phyloP scores from a whole-genome alignment of 2,329 filamentous ascomycete species.

The Periconia sp. region DNA sequence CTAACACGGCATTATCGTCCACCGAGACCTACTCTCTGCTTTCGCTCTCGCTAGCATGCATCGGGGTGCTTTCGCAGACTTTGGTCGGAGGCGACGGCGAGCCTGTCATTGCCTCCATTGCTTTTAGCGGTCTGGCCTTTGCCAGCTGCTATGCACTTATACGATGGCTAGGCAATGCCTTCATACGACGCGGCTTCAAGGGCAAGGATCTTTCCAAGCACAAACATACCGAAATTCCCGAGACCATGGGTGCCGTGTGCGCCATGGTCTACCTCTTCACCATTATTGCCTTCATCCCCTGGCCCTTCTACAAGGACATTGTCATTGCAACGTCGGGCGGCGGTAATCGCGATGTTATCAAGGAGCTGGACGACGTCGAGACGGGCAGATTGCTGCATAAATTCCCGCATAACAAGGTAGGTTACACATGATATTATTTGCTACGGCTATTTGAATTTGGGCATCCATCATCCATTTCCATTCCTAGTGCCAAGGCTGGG shows the following conservation, averaged over 20 bases:
- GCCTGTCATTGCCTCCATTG: conserved; percentile 83
- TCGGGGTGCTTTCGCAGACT: conserved; percentile 76
- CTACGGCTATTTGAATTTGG: not conserved
- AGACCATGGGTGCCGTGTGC: conserved; percentile 94
- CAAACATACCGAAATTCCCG: conserved; percentile 77
- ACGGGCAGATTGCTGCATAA: conserved; percentile 83
- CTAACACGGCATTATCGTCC: conserved; percentile 47
- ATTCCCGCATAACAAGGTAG: conserved; percentile 96
- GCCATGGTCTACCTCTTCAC: conserved; percentile 88
- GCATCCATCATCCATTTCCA: too few species aligned
- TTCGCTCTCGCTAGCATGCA: conserved; percentile 67
- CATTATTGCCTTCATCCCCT: conserved; percentile 90
- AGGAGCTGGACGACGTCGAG: conserved; percentile 72
- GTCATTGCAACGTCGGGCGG: conserved; percentile 92
- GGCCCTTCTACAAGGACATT: conserved; percentile 98
- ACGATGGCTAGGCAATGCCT: conserved; percentile 87
- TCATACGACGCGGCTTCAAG: conserved; percentile 84
- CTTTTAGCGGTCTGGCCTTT: conserved; percentile 84
- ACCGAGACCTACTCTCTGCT: conserved; percentile 61
- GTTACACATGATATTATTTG: conserved; percentile 8
- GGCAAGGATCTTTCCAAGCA: conserved; percentile 85
- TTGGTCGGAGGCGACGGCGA: conserved; percentile 78
- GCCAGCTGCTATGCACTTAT: conserved; percentile 81
- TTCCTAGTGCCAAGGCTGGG: too few species aligned
- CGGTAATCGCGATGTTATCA: conserved; percentile 83